Conservation (phyloP, 1,284 basidiomycete species). For the Apiotrichum siamense region DNA sequence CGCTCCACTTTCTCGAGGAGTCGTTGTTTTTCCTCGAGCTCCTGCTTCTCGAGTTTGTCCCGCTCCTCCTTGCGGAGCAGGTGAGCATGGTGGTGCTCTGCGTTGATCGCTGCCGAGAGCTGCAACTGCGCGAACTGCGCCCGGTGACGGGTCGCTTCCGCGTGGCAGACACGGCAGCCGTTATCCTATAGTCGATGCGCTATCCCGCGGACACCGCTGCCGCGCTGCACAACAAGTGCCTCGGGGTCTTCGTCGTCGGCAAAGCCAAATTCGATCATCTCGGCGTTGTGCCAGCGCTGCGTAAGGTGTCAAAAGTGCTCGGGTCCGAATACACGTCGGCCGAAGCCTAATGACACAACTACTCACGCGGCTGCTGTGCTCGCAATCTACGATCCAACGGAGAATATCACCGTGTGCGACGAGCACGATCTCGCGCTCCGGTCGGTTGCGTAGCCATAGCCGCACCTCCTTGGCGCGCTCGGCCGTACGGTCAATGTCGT, state of each 20-base stretch:
- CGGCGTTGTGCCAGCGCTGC: constrained; percentile 44
- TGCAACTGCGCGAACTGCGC: constrained; percentile 1
- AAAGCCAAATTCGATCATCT: constrained; percentile 41
- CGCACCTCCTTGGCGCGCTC: constrained; percentile 37
- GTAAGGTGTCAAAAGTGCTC: neutral
- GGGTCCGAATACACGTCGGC: too few relatives aligned
- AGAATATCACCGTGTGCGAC: constrained; percentile 48
- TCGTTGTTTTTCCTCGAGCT: neutral
- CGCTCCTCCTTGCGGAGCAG: neutral
- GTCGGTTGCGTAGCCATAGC: constrained; percentile 37
- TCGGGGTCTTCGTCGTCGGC: constrained; percentile 29
- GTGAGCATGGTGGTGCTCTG: constrained; percentile 1
- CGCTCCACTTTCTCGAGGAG: neutral
- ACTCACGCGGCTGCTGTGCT: constrained; percentile 31
- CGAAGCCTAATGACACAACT: too few relatives aligned
- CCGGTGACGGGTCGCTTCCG: neutral
- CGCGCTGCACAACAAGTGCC: constrained; percentile 22
- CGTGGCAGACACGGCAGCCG: constrained; percentile 2
- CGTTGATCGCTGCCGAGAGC: constrained; percentile 4
- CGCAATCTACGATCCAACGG: constrained; percentile 36
- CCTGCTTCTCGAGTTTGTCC: neutral
- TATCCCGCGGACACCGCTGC: neutral
- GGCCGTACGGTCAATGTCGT: constrained; percentile 23
- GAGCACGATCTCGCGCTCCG: constrained; percentile 45
- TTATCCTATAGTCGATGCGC: constrained; percentile 1